Base-by-base conservation (phyloP, 1,284 basidiomycete species). In the Cryptococcus maquisensis region DNA sequence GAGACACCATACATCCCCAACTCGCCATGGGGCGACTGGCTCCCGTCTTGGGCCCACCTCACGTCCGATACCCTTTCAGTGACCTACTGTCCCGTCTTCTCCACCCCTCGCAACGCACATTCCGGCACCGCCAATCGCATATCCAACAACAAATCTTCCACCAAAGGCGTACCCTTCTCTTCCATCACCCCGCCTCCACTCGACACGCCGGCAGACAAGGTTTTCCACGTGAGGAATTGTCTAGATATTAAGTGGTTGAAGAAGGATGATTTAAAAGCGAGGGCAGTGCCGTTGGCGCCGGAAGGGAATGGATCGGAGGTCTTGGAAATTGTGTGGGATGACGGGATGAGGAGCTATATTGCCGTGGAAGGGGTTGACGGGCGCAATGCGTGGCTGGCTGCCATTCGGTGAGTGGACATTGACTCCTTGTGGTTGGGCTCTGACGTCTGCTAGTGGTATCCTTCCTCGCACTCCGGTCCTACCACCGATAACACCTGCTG, bases 351-450 rank as follows among this genome's bases (percentile, higher is more conserved):
- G 58, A 54, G 67, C 26, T 73, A 73, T 59, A 52, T 73, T 3
- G 72, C 67, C 1, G 69, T 75, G 0, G 72, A 75, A 45, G 71
- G 69, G 16, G 64, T 71, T 3, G 64, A 58, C 3, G 69, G 70
- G 3, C 53, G 71, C 16, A 49, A 71, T 9, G 67, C 66, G 8
- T 75, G 73, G 73, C 62, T 71, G 50, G 69, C 66, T 47, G 67
- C 73, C 0, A 69, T 75, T 26, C 71, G 73, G 72, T 71, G 52
- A 62, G 71, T 63, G 2, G 26, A 18, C 16, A 50, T 6, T 24
- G 24, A 18, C 16, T n/a, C 3, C 4, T 23, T 20, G 8, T 13
- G 12, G 10, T 8, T 12, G 21, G 12, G 13, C 9, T 24, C 16
- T 26, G 24, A 47, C 32, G 8, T 21, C 23, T n/a, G 13, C 3